phyloP scores from a whole-genome alignment of 768 basidiomycete species.

The Mrakia blollopis region DNA sequence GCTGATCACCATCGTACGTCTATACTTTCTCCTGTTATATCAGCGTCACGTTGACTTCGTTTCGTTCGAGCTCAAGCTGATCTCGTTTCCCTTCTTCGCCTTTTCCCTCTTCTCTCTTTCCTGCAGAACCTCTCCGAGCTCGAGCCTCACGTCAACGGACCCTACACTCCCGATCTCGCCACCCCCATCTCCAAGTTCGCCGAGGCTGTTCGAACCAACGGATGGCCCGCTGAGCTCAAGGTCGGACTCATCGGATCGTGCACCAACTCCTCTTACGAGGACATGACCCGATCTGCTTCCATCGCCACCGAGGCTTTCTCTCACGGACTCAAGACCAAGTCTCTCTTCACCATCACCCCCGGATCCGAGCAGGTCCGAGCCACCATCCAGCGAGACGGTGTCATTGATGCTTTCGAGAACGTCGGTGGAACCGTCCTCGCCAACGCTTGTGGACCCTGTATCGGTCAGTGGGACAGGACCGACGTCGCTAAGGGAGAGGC shows the following conservation, averaged over 20 bases:
- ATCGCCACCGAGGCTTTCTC: constrained; percentile 82
- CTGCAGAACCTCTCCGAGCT: constrained; percentile 85
- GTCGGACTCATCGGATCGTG: constrained; percentile 98
- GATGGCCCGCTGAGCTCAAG: constrained; percentile 94
- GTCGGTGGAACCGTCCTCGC: constrained; percentile 91
- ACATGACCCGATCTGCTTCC: constrained; percentile 95
- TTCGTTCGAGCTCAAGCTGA: background rate
- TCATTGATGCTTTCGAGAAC: constrained; percentile 77
- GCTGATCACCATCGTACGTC: constrained; percentile 77
- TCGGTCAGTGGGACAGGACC: constrained; percentile 96
- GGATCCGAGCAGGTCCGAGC: constrained; percentile 98
- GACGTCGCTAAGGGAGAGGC: constrained; percentile 94
- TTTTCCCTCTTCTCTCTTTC: constrained; percentile 16
- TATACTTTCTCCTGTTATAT: background rate
- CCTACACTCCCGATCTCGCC: constrained; percentile 99
- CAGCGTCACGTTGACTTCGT: background rate
- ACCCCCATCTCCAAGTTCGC: constrained; percentile 97
- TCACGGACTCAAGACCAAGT: constrained; percentile 83
- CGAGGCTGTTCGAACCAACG: constrained; percentile 82
- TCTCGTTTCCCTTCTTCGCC: constrained; percentile 6
- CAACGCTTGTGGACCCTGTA: constrained; percentile 98
- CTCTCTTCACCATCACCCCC: constrained; percentile 95
- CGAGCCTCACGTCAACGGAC: constrained; percentile 98
- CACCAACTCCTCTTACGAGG: constrained; percentile 99
- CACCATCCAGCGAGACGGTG: constrained; percentile 93